Base-by-base conservation (phyloP, 2,329 filamentous ascomycete genomes). In the Diaporthe vexans region DNA sequence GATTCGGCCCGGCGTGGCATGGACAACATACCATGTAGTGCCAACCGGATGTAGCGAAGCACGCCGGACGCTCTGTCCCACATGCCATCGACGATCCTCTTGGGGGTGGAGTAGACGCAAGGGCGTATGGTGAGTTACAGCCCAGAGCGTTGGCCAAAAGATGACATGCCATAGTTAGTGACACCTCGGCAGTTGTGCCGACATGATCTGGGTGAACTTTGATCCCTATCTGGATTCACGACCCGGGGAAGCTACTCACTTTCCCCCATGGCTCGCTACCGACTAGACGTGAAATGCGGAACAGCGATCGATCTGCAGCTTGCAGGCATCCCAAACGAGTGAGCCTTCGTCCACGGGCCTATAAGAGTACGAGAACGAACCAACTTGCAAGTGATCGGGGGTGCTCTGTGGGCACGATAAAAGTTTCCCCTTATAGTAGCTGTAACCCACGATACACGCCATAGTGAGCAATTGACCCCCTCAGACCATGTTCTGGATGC, bases 121-220 rank as follows among this genome's bases (percentile, higher is more conserved):
- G 40, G n/a, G 15, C 63, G 46, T 54, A 37, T 52, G 43, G 33
- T n/a, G 48, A 54, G 29, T 48, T n/a, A 37, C 46, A 11, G 21
- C 46, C 19, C 21, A 29, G 43, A 26, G 15, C 40, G 40, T 65
- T 51, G 51, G 61, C 52, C 40, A 65, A 65, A 65, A 65, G 40
- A 48, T 35, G 21, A 52, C 43, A 51, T 67, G 29, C 26, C 26
- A 3, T 67, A 33, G 43, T 67, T 43, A 17, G 40, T 43, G 43
- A 24, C 19, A 67, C 61, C 26, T 37, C 63, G 63, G 63, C 63
- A 67, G 63, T 67, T 67, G 35, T 52, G 63, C 63, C 63, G 63
- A 67, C 37, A 17, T 37, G 21, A 19, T 48, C 9, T 67, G 63
- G 63, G 35, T 26, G 26, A 37, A 67, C 46, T 52, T 67, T 52